phyloP scores from a whole-genome alignment of 495 filamentous ascomycete species.

The Aspergillus wentii region DNA sequence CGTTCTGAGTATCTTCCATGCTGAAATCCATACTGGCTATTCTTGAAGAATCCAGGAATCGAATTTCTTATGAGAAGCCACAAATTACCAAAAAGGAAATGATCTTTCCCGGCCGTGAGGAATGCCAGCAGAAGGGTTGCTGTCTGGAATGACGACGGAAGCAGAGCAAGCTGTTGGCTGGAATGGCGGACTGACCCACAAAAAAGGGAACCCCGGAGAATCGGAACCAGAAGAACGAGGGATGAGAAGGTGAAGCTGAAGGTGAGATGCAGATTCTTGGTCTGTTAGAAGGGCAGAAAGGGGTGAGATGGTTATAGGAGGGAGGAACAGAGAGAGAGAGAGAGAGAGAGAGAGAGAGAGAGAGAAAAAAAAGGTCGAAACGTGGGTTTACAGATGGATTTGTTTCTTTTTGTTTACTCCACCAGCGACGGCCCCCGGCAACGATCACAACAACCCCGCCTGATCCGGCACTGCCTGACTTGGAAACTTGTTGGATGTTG shows the following conservation, averaged over 20 bases:
- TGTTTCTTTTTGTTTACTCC: slow-evolving; percentile 12
- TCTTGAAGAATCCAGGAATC: too few species aligned
- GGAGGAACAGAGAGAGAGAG: slow-evolving; percentile 1
- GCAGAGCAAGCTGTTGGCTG: slow-evolving; percentile 12
- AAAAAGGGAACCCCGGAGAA: slow-evolving; percentile 9
- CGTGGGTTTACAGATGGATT: too few species aligned
- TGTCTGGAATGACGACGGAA: slow-evolving; percentile 39
- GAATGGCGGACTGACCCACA: slow-evolving; percentile 23
- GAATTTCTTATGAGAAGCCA: too few species aligned
- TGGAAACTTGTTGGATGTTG: too few species aligned
- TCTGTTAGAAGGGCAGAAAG: neutral
- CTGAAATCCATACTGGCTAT: slow-evolving; percentile 54
- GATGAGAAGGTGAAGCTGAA: neutral
- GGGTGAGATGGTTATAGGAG: neutral
- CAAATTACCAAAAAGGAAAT: too few species aligned
- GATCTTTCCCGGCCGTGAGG: slow-evolving; percentile 16
- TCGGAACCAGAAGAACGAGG: slow-evolving; percentile 6
- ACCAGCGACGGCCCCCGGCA: slow-evolving; percentile 3
- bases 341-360: slow-evolving; percentile 3
- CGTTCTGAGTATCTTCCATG: slow-evolving; percentile 70
- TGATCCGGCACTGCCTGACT: slow-evolving; percentile 3
- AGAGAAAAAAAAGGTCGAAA: neutral
- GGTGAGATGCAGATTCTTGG: neutral
- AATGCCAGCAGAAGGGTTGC: slow-evolving; percentile 30
- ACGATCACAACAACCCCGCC: slow-evolving; percentile 5